These are phyloP conservation scores for Aristolochia contorta DNA, from an alignment of 164 flowering plant species.

Conservation along the genomic window DNA sequence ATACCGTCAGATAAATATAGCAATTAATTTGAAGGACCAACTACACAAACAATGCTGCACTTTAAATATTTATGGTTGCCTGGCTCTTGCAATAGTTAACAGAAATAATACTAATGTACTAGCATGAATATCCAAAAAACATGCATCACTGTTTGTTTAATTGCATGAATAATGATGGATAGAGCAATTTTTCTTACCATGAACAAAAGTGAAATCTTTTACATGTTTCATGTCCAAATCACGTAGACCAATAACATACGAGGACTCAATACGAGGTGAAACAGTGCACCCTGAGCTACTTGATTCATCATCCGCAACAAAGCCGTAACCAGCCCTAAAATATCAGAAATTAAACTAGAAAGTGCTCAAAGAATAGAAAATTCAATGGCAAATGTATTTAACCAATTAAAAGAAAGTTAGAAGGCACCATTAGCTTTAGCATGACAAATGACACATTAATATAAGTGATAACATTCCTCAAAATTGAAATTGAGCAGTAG, in stretches of 20 bases:
- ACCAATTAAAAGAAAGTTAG: not conserved
- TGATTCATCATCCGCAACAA: slow-evolving; percentile 80
- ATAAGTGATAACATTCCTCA: too few species aligned
- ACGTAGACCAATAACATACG: slow-evolving; percentile 63
- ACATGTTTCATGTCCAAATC: slow-evolving; percentile 93
- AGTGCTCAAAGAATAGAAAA: too few species aligned
- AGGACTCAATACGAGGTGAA: slow-evolving; percentile 74
- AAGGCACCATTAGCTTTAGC: too few species aligned
- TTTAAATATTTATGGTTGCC: too few species aligned
- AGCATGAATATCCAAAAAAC: too few species aligned
- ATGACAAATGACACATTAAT: too few species aligned
- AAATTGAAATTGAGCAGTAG: too few species aligned
- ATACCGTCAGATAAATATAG: not conserved
- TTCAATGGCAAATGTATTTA: not conserved
- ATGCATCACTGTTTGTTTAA: not conserved
- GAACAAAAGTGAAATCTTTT: slow-evolving; percentile 79
- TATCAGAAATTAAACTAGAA: not conserved
- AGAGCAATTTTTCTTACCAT: slow-evolving; percentile 45
- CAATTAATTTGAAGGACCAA: too few species aligned
- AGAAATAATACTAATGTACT: too few species aligned
- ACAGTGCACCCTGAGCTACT: slow-evolving; percentile 49
- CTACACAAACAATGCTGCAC: too few species aligned
- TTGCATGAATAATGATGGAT: not conserved
- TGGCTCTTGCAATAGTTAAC: too few species aligned
- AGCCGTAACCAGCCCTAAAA: slow-evolving; percentile 69